These are phyloP conservation scores for Hymenoscyphus fraxineus DNA, from an alignment of 2,329 filamentous ascomycete species.

Conservation along the genomic window DNA sequence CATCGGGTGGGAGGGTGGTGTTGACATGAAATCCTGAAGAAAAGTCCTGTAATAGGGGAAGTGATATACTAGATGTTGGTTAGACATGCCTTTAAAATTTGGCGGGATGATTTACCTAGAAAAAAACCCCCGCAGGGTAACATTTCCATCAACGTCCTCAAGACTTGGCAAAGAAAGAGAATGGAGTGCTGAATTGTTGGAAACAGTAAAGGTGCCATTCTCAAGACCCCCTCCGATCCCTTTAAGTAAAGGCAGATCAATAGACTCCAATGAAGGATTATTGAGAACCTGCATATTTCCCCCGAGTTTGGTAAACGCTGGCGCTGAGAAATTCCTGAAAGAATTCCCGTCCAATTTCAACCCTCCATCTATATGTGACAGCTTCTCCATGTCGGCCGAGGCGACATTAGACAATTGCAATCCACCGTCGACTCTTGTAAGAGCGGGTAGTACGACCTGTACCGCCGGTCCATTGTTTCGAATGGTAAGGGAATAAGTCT, in stretches of 20 bases:
- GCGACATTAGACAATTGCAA: conserved; percentile 3
- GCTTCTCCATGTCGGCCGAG: neutral
- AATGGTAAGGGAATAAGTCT: conserved; percentile 7
- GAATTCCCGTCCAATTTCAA: conserved; percentile 7
- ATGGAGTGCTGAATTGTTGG: conserved; percentile 9
- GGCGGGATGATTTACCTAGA: neutral
- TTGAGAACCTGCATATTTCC: conserved; percentile 10
- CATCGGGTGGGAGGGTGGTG: neutral
- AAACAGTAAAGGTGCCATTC: conserved; percentile 7
- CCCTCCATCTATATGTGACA: conserved; percentile 4
- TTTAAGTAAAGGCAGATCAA: conserved; percentile 4
- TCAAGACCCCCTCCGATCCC: conserved; percentile 4
- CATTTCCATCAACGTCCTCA: conserved; percentile 7
- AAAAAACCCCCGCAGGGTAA: conserved; percentile 9
- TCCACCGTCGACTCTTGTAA: neutral
- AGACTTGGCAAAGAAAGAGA: conserved; percentile 5
- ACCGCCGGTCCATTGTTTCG: conserved; percentile 8
- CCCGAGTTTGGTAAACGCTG: conserved; percentile 9
- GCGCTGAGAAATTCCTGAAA: conserved; percentile 8
- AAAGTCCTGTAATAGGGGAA: conserved; percentile 7
- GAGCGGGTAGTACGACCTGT: conserved; percentile 1
- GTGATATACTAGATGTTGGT: conserved; percentile 7
- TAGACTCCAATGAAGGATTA: conserved; percentile 5
- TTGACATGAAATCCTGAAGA: conserved; percentile 10
- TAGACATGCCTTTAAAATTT: neutral